These are phyloP conservation scores for Alternaria ventricosa DNA, from an alignment of 2,329 filamentous ascomycete species.

Conservation along the genomic window DNA sequence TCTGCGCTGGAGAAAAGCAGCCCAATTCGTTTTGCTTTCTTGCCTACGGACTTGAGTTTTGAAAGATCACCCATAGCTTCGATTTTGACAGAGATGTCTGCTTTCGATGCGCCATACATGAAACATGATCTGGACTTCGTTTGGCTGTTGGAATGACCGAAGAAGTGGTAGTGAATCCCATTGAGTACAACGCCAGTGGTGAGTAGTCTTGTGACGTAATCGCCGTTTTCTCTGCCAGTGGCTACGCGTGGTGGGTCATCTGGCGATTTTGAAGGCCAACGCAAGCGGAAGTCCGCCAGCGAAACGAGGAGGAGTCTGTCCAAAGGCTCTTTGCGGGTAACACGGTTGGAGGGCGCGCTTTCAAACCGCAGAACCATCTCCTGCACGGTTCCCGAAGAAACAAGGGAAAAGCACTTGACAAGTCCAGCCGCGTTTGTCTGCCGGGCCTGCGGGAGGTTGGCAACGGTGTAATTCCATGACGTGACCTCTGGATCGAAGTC, in stretches of 20 bases:
- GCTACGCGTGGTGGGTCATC: conserved; percentile 24
- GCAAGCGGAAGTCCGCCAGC: conserved; percentile 44
- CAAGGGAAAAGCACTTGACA: conserved; percentile 41
- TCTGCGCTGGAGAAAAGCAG: conserved; percentile 51
- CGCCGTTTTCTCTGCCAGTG: conserved; percentile 44
- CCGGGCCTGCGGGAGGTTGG: background rate
- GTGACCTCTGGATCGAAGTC: background rate
- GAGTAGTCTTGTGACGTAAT: conserved; percentile 48
- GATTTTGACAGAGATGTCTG: conserved; percentile 43
- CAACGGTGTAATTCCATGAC: background rate
- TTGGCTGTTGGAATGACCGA: conserved; percentile 55
- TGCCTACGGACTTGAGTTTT: conserved; percentile 53
- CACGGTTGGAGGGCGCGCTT: conserved; percentile 39
- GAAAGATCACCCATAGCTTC: conserved; percentile 50
- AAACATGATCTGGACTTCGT: conserved; percentile 53
- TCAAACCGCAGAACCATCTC: conserved; percentile 36
- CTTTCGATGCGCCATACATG: conserved; percentile 45
- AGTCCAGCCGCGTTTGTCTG: conserved; percentile 11
- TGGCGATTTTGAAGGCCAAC: conserved; percentile 8
- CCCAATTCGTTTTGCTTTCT: conserved; percentile 54
- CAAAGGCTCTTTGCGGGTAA: conserved; percentile 34
- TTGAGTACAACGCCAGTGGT: conserved; percentile 45
- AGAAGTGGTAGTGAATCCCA: conserved; percentile 50
- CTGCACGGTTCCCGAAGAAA: conserved; percentile 29
- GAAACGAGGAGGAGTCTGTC: conserved; percentile 46